phyloP scores from a whole-genome alignment of 176 grass and related monocot genomes.

The Neostapfia colusana region DNA sequence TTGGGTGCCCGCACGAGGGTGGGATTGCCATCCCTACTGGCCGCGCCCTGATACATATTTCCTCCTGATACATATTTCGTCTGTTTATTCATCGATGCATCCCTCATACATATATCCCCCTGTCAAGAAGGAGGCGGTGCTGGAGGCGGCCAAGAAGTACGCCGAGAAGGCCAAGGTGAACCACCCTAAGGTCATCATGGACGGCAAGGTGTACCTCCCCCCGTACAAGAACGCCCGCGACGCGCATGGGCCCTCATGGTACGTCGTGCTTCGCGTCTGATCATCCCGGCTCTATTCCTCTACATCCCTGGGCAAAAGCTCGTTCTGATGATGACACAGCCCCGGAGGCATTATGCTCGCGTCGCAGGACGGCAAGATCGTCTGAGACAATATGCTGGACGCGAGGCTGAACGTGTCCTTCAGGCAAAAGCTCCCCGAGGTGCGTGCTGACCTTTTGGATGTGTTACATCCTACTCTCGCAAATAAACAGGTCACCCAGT shows the following conservation, averaged over 20 bases:
- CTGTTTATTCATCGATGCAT: too few species aligned
- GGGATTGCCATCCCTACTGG: too few species aligned
- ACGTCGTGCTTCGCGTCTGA: not conserved
- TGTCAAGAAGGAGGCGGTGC: slow-evolving; percentile 61
- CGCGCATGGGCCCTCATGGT: slow-evolving; percentile 55
- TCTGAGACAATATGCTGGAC: slow-evolving; percentile 71
- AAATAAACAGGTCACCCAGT: too few species aligned
- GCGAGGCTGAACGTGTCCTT: slow-evolving; percentile 59
- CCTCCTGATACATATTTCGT: too few species aligned
- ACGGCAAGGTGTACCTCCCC: slow-evolving; percentile 62
- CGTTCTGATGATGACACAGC: slow-evolving; percentile 23
- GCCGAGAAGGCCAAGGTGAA: slow-evolving; percentile 59
- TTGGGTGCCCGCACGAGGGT: too few species aligned
- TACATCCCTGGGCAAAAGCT: too few species aligned
- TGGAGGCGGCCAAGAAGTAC: slow-evolving; percentile 65
- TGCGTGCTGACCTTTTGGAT: too few species aligned
- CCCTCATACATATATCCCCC: too few species aligned
- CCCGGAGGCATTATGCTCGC: slow-evolving; percentile 63
- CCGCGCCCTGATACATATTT: too few species aligned
- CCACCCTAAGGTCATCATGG: slow-evolving; percentile 63
- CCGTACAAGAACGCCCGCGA: slow-evolving; percentile 33
- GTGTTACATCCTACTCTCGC: too few species aligned
- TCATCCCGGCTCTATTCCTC: too few species aligned
- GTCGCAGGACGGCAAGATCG: slow-evolving; percentile 73
- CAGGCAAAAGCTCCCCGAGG: slow-evolving; percentile 62